These are phyloP conservation scores for Fusarium nelsonii DNA, from an alignment of 2,329 filamentous ascomycete genomes.

Conservation along the genomic window DNA sequence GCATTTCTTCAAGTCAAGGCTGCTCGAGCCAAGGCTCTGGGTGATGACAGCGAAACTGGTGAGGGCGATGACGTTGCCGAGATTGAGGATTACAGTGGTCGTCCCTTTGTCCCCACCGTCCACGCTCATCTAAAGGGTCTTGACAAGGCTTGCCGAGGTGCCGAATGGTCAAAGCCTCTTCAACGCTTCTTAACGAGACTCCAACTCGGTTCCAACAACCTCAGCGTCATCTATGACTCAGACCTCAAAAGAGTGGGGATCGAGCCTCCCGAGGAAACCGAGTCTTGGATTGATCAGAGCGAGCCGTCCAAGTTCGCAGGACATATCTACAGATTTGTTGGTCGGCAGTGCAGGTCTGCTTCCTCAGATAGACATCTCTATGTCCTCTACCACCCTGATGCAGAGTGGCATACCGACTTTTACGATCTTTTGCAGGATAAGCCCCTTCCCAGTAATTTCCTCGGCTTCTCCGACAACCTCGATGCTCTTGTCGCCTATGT, in stretches of 20 bases:
- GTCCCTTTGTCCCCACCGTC: conserved; percentile 19
- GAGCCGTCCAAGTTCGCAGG: conserved; percentile 24
- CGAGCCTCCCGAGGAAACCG: conserved; percentile 29
- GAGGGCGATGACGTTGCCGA: conserved; percentile 22
- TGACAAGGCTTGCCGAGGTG: conserved; percentile 26
- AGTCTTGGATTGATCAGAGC: conserved; percentile 29
- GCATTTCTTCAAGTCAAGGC: conserved; percentile 23
- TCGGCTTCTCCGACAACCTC: conserved; percentile 34
- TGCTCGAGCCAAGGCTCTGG: conserved; percentile 19
- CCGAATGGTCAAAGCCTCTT: conserved; percentile 35
- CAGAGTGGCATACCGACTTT: conserved; percentile 34
- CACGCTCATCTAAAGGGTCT: conserved; percentile 30
- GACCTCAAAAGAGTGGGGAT: conserved; percentile 28
- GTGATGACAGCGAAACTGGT: conserved; percentile 24
- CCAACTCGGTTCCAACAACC: conserved; percentile 21
- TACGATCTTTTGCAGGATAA: conserved; percentile 31
- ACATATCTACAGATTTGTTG: conserved; percentile 30
- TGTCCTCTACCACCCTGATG: conserved; percentile 33
- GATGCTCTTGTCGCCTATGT: conserved; percentile 35
- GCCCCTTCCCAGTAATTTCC: conserved; percentile 33
- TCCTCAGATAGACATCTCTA: conserved; percentile 32
- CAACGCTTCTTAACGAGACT: conserved; percentile 29
- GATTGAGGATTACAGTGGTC: conserved; percentile 6
- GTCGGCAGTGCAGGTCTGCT: conserved; percentile 28
- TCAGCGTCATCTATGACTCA: conserved; percentile 35